Conservation (phyloP, 441 rosid genomes). For the Hypseocharis bilobata region DNA sequence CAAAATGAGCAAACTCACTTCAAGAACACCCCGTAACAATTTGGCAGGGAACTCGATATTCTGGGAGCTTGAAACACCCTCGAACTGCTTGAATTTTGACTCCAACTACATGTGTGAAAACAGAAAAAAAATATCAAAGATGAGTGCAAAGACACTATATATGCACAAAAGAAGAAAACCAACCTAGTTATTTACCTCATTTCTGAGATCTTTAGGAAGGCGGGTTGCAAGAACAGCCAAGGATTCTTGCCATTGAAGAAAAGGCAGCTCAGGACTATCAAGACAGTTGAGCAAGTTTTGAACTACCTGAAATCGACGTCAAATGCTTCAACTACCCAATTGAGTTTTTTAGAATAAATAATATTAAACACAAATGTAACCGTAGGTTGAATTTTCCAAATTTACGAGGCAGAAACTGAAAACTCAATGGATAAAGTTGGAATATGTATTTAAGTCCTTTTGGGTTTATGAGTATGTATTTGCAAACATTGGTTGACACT, state of each 20-base stretch:
- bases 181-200: conserved; percentile 43
- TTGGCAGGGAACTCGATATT: conserved; percentile 93
- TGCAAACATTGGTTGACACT: conserved; percentile 2
- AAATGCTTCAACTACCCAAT: conserved; percentile 13
- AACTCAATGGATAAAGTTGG: neutral
- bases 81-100: conserved; percentile 63
- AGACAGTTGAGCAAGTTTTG: conserved; percentile 85
- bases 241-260: conserved; percentile 99
- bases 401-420: neutral
- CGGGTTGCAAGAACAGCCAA: conserved; percentile 85
- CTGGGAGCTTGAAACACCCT: conserved; percentile 46
- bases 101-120: conserved; percentile 51
- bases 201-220: conserved; percentile 87
- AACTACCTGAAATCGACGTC: conserved; percentile 56
- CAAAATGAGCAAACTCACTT: conserved; percentile 40
- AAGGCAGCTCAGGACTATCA: conserved; percentile 96
- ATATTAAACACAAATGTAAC: neutral
- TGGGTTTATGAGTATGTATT: neutral
- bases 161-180: conserved; percentile 14
- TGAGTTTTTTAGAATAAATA: conserved; percentile 9
- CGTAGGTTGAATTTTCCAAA: neutral
- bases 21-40: conserved; percentile 63
- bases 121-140: conserved; percentile 15
- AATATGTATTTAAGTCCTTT: conserved; percentile 8
- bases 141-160: conserved; percentile 16